Evolutionary conservation across 2,329 filamentous ascomycete genomes (phyloP).

Genomic region (Dactylellina haptotyla): DNA sequence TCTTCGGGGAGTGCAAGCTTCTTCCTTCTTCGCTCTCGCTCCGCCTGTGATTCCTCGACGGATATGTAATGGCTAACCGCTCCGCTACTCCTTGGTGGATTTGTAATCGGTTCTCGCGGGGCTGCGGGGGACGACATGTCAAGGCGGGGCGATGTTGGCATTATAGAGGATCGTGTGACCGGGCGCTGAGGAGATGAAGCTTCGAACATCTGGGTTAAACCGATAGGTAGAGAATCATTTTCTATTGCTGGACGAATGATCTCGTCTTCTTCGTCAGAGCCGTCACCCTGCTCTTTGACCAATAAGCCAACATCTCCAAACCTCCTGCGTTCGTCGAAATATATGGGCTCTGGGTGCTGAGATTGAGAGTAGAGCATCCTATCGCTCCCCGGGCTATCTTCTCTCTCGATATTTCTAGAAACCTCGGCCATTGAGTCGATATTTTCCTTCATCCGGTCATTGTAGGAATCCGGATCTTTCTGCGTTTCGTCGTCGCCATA

Average conservation of each 20-base stretch:
- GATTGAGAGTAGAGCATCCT: conserved; percentile 23
- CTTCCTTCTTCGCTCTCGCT: conserved; percentile 17
- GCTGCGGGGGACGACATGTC: conserved; percentile 6
- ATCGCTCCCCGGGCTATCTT: conserved; percentile 8
- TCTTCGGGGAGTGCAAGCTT: conserved; percentile 24
- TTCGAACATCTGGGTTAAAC: conserved; percentile 37
- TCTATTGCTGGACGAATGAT: conserved; percentile 16
- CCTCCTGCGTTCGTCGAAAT: conserved; percentile 29
- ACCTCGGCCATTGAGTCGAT: conserved; percentile 7
- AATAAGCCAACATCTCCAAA: conserved; percentile 18
- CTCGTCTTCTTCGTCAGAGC: conserved; percentile 29
- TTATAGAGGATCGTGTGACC: conserved; percentile 2
- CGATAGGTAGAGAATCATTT: conserved; percentile 19
- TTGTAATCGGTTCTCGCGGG: neutral
- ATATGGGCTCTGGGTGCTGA: conserved; percentile 18
- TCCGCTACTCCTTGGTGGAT: neutral
- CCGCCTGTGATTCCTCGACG: conserved; percentile 23
- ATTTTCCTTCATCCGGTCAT: conserved; percentile 30
- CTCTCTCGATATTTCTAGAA: neutral
- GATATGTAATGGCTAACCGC: conserved; percentile 15
- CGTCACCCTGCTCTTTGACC: conserved; percentile 3
- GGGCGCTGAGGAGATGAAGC: conserved; percentile 29
- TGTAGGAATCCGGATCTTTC: conserved; percentile 33
- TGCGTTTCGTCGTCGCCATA: conserved; percentile 32
- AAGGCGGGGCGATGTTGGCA: conserved; percentile 22